Evolutionary conservation across 2,329 filamentous ascomycete genomes (phyloP).

Genomic region (Cladophialophora chaetospira): DNA sequence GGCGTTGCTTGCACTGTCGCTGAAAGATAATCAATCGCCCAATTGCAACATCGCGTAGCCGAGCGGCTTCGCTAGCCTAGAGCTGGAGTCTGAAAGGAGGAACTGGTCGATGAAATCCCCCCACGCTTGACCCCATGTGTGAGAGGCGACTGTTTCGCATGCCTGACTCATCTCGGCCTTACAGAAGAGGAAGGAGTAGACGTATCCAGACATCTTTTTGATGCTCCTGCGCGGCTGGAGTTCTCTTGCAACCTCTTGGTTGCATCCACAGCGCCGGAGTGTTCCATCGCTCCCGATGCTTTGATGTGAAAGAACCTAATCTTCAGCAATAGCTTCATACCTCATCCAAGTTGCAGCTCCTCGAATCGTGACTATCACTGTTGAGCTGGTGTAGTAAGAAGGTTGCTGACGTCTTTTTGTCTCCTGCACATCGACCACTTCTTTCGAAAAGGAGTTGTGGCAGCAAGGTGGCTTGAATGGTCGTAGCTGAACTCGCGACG

Average conservation of each 20-base stretch:
- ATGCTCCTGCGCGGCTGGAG: background rate
- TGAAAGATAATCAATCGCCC: background rate
- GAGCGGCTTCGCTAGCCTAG: background rate
- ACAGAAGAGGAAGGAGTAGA: background rate
- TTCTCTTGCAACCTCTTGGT: background rate
- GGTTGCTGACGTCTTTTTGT: no score
- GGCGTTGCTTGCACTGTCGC: background rate
- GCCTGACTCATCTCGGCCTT: slow-evolving; percentile 2
- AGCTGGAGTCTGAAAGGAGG: background rate
- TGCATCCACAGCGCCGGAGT: background rate
- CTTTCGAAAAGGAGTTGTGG: no score
- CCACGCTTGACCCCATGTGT: slow-evolving; percentile 3
- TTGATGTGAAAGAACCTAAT: slow-evolving; percentile 12
- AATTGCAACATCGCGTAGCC: background rate
- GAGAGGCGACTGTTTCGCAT: background rate
- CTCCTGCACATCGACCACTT: no score
- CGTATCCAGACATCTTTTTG: background rate
- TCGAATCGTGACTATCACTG: background rate
- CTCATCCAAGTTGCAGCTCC: background rate
- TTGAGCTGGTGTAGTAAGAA: no score
- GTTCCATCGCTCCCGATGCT: background rate
- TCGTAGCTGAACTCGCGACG: no score
- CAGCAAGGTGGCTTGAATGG: no score
- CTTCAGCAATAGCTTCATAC: background rate
- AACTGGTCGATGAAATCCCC: background rate